Evolutionary conservation across 1,284 basidiomycete genomes (phyloP), one percentile per base, ranked within the genome.

Genomic region (Naganishia albida): DNA sequence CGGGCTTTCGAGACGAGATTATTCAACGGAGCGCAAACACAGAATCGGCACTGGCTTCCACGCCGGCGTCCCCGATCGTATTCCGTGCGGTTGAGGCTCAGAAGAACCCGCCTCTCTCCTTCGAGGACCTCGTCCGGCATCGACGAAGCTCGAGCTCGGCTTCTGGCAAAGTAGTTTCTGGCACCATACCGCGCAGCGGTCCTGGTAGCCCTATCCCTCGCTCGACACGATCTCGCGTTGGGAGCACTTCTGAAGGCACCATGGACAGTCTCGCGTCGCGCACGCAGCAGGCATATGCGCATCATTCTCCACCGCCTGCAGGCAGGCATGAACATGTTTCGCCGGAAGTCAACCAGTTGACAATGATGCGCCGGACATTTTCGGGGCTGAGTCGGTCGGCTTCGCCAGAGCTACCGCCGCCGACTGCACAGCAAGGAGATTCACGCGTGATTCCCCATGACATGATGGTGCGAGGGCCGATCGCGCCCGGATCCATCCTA

Each of bases 91-190:
- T 25, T 7, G 30, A 20, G 7, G 18, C n/a, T 18, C 51, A n/a
- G 18, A 16, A 20, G 18, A 34, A 53, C 51, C 16, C 51, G 18
- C 34, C 46, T n/a, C n/a, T 39, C 26, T 50, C 57, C 10, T 60
- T 60, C n/a, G 57, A 60, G 26, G 46, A 60, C 26, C n/a, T 50
- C 34, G 57, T 60, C 12, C 28, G 57, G 23, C 34, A 60, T 26
- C 57, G 57, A 16, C 46, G 44, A 13, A 49, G 28, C 38, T 60
- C 57, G 20, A 48, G 30, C 56, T 48, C 44, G 3, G 34, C 44
- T 18, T 40, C 57, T 23, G 48, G 30, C 39, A 16, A 39, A 25
- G 23, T 13, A 13, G 20, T 28, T 8, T 34, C 25, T 12, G 8
- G 28, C 10, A 7, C 20, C 15, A 26, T 16, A 2, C 20, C 18